Base-by-base conservation (phyloP, 495 filamentous ascomycete species). In the Podospora australis region DNA sequence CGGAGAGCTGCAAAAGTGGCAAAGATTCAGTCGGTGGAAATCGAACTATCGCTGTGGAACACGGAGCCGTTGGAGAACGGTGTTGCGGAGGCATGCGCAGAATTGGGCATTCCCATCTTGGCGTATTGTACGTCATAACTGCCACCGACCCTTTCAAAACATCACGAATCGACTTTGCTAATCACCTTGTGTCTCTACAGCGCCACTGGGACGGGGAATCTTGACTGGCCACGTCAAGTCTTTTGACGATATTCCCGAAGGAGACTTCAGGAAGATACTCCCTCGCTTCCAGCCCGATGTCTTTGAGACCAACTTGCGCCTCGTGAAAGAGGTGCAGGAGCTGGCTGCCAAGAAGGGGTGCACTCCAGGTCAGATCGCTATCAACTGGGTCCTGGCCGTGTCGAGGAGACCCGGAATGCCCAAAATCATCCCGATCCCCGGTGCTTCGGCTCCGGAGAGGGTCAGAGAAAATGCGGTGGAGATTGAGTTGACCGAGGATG, bases 401-500 rank as follows among this genome's bases (percentile, higher is more conserved):
- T 74, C 73, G 40, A 69, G 64, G 25, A 69, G 74, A 56, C 70
- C 80, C 25, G 86, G 81, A 5, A 75, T 82, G 62, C 79, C 81
- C 6, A 75, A 68, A 2, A 85, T 95, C 52, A 83, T 95, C 40
- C 89, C 88, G 2, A 94, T 96, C 54, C 90, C 88, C 0, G 88
- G 88, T 6, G 79, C 83, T 6, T 78, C 73, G 16, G 70, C 64
- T 1, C 66, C 55, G 4, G 65, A 57, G 19, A 61, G 76, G 9
- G 64, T 80, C 2, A 38, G 57, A 22, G 79, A 82, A 64, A 83
- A 82, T 51, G 49, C 58, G 6, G 65, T 57, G n/a, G 47, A 64
- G 24, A 60, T 80, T 0, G 59, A 69, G 4, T 49, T 82, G 40
- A 67, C 55, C 1, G 65, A 69, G 2, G 69, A 71, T 21, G 79